Conservation (phyloP, 352 stramenopile genomes). For the Globisporangium polare region DNA sequence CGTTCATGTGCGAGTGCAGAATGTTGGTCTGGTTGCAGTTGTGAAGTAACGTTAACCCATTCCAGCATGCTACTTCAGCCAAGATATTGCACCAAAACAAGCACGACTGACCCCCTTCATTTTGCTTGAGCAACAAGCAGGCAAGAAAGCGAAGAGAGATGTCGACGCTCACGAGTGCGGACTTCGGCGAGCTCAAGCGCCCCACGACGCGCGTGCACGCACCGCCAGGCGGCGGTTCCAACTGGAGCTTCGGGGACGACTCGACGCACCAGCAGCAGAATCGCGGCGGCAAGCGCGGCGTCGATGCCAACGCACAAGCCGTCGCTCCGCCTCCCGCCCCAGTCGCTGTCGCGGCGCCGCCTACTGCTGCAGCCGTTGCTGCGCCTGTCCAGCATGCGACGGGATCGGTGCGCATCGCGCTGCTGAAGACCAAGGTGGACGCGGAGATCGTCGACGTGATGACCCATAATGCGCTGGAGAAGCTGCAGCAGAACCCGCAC, state of each 20-base stretch:
- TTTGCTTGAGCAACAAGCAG: neutral
- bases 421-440: slow-evolving; percentile 76
- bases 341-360: slow-evolving; percentile 13
- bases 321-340: slow-evolving; percentile 9
- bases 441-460: slow-evolving; percentile 67
- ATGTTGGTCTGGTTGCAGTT: neutral
- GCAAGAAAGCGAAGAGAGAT: slow-evolving; percentile 24
- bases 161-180: slow-evolving; percentile 80
- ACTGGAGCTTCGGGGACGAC: slow-evolving; percentile 61
- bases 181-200: slow-evolving; percentile 82
- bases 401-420: slow-evolving; percentile 43
- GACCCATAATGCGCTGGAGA: slow-evolving; percentile 61
- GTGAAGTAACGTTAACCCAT: neutral
- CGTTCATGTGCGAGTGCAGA: neutral
- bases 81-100: neutral
- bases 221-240: slow-evolving; percentile 71
- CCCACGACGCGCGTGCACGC: slow-evolving; percentile 80
- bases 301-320: neutral
- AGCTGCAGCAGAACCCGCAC: slow-evolving; percentile 27
- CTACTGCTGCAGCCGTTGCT: slow-evolving; percentile 6
- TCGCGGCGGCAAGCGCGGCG: slow-evolving; percentile 15
- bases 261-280: slow-evolving; percentile 16
- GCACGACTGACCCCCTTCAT: neutral
- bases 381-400: slow-evolving; percentile 6
- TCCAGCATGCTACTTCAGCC: neutral